Conservation (phyloP, 1,284 basidiomycete genomes). For the Tilletia walkeri region DNA sequence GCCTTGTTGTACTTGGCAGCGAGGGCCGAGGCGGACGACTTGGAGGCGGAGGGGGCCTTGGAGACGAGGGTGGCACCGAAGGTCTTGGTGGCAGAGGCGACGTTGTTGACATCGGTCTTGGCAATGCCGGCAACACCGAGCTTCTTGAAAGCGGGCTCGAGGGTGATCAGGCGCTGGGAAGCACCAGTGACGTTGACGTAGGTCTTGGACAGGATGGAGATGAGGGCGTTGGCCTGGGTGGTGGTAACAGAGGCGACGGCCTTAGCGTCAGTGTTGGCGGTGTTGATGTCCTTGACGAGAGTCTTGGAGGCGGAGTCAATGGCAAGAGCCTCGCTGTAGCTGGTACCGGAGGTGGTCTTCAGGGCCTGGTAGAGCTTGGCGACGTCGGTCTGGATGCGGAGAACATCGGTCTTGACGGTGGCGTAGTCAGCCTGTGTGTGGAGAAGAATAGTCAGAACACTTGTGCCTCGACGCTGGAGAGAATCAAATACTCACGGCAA, state of each 20-base stretch:
- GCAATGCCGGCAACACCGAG: slow-evolving; percentile 24
- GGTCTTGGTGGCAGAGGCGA: slow-evolving; percentile 18
- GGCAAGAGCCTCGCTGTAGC: slow-evolving; percentile 20
- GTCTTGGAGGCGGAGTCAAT: slow-evolving; percentile 18
- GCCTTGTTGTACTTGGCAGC: slow-evolving; percentile 22
- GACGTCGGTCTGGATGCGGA: slow-evolving; percentile 19
- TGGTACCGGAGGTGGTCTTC: slow-evolving; percentile 2
- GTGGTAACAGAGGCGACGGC: slow-evolving; percentile 20
- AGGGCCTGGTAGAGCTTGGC: slow-evolving; percentile 19
- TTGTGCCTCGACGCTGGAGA: no score
- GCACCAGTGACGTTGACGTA: slow-evolving; percentile 17
- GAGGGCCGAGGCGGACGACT: slow-evolving; percentile 16
- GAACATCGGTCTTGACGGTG: slow-evolving; percentile 25
- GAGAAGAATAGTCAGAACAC: no score
- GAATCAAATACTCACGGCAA: slow-evolving; percentile 17
- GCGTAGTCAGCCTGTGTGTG: slow-evolving; percentile 20
- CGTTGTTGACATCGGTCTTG: slow-evolving; percentile 19
- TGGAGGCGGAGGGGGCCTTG: slow-evolving; percentile 19
- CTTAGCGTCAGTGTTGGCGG: slow-evolving; percentile 20
- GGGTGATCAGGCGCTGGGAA: slow-evolving; percentile 21
- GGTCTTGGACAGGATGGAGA: slow-evolving; percentile 20
- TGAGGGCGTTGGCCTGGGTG: slow-evolving; percentile 21
- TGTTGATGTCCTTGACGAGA: slow-evolving; percentile 21
- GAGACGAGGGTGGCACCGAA: slow-evolving; percentile 23
- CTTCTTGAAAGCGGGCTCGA: slow-evolving; percentile 22